Evolutionary conservation across 805 yeast species (phyloP).

Genomic region (Komagataella populi): DNA sequence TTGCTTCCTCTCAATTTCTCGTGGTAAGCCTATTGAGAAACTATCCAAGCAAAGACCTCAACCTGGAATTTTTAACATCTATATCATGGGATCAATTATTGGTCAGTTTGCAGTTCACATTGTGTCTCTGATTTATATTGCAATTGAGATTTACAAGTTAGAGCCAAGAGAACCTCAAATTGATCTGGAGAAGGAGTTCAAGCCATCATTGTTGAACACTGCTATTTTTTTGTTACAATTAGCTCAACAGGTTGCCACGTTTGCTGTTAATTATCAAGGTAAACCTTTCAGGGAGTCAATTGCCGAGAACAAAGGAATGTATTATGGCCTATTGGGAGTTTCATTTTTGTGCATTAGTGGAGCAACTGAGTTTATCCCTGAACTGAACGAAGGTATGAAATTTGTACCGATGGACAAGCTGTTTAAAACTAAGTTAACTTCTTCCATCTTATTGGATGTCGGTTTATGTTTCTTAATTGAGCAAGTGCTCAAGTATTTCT

Average conservation of each 20-base stretch:
- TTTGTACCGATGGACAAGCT: constrained; percentile 71
- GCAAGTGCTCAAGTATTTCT: constrained; percentile 64
- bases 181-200: constrained; percentile 79
- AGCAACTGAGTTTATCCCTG: constrained; percentile 90
- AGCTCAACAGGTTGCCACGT: constrained; percentile 94
- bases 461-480: constrained; percentile 70
- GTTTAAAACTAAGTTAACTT: constrained; percentile 71
- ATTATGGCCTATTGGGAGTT: constrained; percentile 86
- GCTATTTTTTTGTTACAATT: constrained; percentile 90
- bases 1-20: constrained; percentile 89
- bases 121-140: constrained; percentile 66
- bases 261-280: constrained; percentile 96
- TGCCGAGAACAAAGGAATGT: constrained; percentile 90
- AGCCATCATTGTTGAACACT: constrained; percentile 86
- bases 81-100: constrained; percentile 94
- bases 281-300: constrained; percentile 91
- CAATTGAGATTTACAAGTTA: constrained; percentile 66
- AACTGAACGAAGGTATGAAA: constrained; percentile 80
- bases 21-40: constrained; percentile 83
- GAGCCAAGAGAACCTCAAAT: constrained; percentile 90
- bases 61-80: constrained; percentile 88
- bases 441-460: constrained; percentile 62
- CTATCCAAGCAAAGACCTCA: constrained; percentile 92
- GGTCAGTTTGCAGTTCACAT: constrained; percentile 96
- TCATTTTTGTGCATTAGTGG: constrained; percentile 81